Base-by-base conservation (phyloP, 2,329 filamentous ascomycete species). In the Grosmannia huntii region DNA sequence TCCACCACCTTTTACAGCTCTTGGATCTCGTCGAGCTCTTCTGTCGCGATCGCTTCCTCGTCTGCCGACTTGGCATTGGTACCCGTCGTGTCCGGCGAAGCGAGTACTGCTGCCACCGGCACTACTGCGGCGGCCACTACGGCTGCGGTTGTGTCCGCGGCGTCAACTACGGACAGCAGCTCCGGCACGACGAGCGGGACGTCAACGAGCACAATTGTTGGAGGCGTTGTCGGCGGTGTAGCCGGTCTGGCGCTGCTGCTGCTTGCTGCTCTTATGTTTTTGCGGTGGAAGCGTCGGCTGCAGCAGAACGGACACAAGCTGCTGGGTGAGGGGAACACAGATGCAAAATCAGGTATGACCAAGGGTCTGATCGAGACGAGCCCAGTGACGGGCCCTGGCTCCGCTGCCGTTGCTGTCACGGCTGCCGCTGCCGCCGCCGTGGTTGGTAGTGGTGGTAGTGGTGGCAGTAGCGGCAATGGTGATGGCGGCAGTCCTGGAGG, bases 191-290 rank as follows among this genome's bases (percentile, higher is more conserved):
- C 65, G 4, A 12, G 65, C 14, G 59, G 60, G 31, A 57, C 67
- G 5, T 66, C 69, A 6, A 66, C 69, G 1, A 67, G 65, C 25
- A 68, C 70, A 10, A 66, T 84, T 31, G 79, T 81, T 9, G 81
- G 80, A 0, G 76, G 81, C 36, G 78, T 84, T 1, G 71, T 83
- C 21, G 81, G 81, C 25, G 74, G 78, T 48, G 67, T 86, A 36
- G 82, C 82, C 19, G 83, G 82, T 21, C 68, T 80, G 1, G 81
- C 81, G 14, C 71, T 85, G 52, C 66, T 86, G 54, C 68, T 81
- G 4, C 66, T 84, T 5, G 66, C 84, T 23, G 67, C 81, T 6
- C 68, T 85, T 59, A 71, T 79, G 60, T 64, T 78, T n/a, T 65
- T 85, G 50, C 74, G 75, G 63, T 81, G 79, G 72, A 83, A 77